Evolutionary conservation across 106 monocot genomes (phyloP), one percentile per base, ranked within the genome.

Genomic region (Dendrobium chrysotoxum): DNA sequence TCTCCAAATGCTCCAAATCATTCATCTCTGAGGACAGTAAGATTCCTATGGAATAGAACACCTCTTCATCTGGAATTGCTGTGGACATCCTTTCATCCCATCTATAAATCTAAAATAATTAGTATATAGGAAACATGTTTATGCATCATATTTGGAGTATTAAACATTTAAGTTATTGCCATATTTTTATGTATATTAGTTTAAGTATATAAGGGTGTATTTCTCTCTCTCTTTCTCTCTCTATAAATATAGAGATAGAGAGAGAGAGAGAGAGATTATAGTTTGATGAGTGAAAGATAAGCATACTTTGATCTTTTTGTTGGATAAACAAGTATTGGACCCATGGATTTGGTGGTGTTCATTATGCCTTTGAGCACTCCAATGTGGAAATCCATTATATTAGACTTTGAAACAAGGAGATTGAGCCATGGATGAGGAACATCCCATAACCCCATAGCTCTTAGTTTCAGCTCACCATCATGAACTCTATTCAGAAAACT

Each of bases 371-470:
- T 90, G 78, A 93, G 84, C 5, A 88, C 93, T 1, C 86, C 88
- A 5, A 1, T 30, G 31, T 93, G 61, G 26, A 85, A 88, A n/a
- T 93, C 85, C 0, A 13, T 15, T 23, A 93, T 88, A 45, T 85
- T 70, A 5, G 93, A 93, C 47, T 77, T 82, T 3, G 93, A 87
- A 0, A 90, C 79, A 16, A 93, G 85, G 21, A 93, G 53, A 28
- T 85, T 90, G 11, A 93, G 86, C 93, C 93, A 93, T 72, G 90
- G 92, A 45, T 92, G 90, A 0, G 88, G 90, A 16, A 90, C 85
- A 4, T 92, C 85, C 92, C 92, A 92, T 0, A 86, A 81, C 4
- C 85, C 88, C 30, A 70, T 40, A 6, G 86, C 45, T 5, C 85
- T 82, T 28, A 90, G 85, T 38, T 83, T 66, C 54, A 71, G 15